Evolutionary conservation across 2,329 filamentous ascomycete species (phyloP), one percentile per base, ranked within the genome.

Genomic region (Fusarium brachygibbosum): DNA sequence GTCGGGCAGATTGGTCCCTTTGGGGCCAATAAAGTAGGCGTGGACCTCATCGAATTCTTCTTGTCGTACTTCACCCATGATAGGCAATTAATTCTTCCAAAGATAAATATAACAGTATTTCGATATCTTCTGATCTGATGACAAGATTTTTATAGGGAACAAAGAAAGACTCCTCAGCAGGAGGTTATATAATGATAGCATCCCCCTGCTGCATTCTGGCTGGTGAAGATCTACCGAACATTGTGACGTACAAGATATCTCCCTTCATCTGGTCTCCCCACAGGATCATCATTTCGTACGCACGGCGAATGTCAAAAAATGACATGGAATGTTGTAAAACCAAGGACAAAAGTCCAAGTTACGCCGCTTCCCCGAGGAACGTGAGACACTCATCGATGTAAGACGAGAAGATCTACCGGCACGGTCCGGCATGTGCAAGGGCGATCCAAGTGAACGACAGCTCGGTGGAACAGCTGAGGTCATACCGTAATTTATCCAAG

Each of bases 21-120:
- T 79, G 4, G 81, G 81, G 0, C 82, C 81, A 23, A 83, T 79
- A 68, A 83, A 83, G 66, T 81, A 80, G 8, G 81, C 79, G 11
- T 77, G 78, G 4, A 55, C 42, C 1, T 59, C 70, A 58, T 73
- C 60, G 9, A 69, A 73, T 52, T 73, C 70, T 4, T 73, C 58
- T 9, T 45, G 12, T 16, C 70, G 48, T 13, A 38, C 32, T 7
- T 63, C 53, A 9, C 57, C 29, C 66, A 69, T 69, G 49, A 17
- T 51, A 23, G 5, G 11, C n/a, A 14, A 2, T 32, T 48, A 6
- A 5, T 4, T 34, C 17, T 45, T 16, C 11, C 8, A 32, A 21
- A n/a, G 6, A 7, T 29, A n/a, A 12, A 14, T 29, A 29, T 8
- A 13, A 4, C 37, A 17, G 9, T 11, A 6, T n/a, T 13, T 29